Base-by-base conservation (phyloP, 1,284 basidiomycete genomes). In the Ganoderma boninense region DNA sequence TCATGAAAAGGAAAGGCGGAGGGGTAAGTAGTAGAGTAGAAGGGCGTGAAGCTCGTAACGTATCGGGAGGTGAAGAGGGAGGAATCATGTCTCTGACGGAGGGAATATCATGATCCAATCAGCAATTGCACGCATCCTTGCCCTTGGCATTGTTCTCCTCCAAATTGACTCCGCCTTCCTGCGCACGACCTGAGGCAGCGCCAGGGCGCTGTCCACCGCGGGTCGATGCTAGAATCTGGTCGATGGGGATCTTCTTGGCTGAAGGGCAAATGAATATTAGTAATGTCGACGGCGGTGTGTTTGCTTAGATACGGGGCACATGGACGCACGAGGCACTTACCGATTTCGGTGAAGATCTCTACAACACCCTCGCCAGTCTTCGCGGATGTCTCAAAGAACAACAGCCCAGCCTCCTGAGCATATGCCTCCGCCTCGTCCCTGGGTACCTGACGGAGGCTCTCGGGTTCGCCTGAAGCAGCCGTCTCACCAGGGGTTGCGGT, bases 271-370 rank as follows among this genome's bases (percentile, higher is more conserved):
- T 29, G n/a, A 2, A 71, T 66, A 64, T 14, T 40, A 26, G 26
- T 14, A 46, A 26, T 10, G 26, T 44, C 68, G 66, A 74, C 64
- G 69, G 64, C 71, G 64, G 71, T 63, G 44, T 61, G 23, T 54
- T 18, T 59, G 62, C 23, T 62, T 43, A n/a, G 60, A 62, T 32
- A 64, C 7, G 10, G 54, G 49, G 26, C 60, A 61, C 52, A 71
- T 69, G 23, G 42, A 40, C 42, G 54, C 42, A 38, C 43, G 20
- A 44, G 23, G 40, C 69, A 83, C 92, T 71, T 71, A 97, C 96
- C 97, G 78, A 98, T 98, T 83, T 99, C 98, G 10, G 97, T 99
- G 81, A 99, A 99, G 43, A 99, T 92, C 79, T 99, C 97, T 61
- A 97, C 93, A 66, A 99, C 91, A 61, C 97, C 97, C 77, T 97